Conservation (phyloP, 2,329 filamentous ascomycete genomes). For the Trichoderma atroviride region DNA sequence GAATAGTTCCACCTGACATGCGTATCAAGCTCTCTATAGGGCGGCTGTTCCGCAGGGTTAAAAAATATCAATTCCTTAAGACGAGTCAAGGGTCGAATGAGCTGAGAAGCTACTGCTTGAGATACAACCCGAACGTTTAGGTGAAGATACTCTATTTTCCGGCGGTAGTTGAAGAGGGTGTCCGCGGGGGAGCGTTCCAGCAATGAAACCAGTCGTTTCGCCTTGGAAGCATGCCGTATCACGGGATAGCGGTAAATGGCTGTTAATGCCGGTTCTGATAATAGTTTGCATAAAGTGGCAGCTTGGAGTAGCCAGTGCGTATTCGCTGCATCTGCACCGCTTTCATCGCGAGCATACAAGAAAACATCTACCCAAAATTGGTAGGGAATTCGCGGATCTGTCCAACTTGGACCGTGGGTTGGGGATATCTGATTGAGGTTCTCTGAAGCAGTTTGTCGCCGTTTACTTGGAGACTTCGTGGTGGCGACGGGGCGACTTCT, state of each 20-base stretch:
- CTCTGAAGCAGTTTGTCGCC: neutral
- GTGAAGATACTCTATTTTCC: slow-evolving; percentile 70
- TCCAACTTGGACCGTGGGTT: slow-evolving; percentile 56
- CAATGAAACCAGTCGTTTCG: slow-evolving; percentile 51
- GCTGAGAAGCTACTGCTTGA: slow-evolving; percentile 44
- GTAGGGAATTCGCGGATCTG: slow-evolving; percentile 61
- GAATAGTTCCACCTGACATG: slow-evolving; percentile 72
- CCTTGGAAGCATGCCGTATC: slow-evolving; percentile 53
- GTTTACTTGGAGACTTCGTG: slow-evolving; percentile 30
- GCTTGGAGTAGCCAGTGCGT: slow-evolving; percentile 67
- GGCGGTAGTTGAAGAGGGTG: slow-evolving; percentile 64
- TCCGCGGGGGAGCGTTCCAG: slow-evolving; percentile 56
- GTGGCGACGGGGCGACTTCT: neutral
- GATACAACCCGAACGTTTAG: slow-evolving; percentile 70
- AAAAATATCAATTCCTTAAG: slow-evolving; percentile 72
- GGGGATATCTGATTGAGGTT: slow-evolving; percentile 10
- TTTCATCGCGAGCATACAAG: slow-evolving; percentile 61
- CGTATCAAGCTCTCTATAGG: slow-evolving; percentile 61
- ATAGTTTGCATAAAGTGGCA: slow-evolving; percentile 64
- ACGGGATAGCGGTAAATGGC: slow-evolving; percentile 72
- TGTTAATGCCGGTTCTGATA: slow-evolving; percentile 72
- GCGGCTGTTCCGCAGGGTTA: slow-evolving; percentile 68
- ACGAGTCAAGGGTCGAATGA: slow-evolving; percentile 67
- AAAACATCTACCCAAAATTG: slow-evolving; percentile 72
- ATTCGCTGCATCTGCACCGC: slow-evolving; percentile 46